Conservation (phyloP, 306 rosid genomes). For the Oemleria cerasiformis region DNA sequence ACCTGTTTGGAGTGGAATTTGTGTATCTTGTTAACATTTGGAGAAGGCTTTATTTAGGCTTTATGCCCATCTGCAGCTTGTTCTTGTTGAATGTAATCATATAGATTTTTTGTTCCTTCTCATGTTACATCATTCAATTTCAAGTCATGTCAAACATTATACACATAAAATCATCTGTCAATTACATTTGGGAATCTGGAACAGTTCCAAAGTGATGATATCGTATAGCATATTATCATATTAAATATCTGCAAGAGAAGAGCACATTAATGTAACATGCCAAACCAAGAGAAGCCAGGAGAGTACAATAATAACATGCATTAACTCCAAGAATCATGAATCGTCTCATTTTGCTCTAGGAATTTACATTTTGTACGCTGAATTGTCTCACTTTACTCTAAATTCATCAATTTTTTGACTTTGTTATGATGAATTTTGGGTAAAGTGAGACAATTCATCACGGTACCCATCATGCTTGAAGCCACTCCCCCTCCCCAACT, state of each 20-base stretch:
- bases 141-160: not conserved
- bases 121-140: not conserved
- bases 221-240: not conserved
- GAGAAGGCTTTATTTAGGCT: slow-evolving; percentile 2
- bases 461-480: too few relatives aligned
- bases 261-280: too few relatives aligned
- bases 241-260: not conserved
- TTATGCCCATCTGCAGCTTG: not conserved
- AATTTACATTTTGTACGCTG: too few relatives aligned
- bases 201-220: slow-evolving; percentile 7
- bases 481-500: too few relatives aligned
- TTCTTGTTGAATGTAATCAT: slow-evolving; percentile 10
- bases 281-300: too few relatives aligned
- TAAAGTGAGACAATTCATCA: too few relatives aligned
- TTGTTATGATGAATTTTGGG: too few relatives aligned
- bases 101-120: not conserved
- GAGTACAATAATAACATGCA: too few relatives aligned
- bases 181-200: not conserved
- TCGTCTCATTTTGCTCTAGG: too few relatives aligned
- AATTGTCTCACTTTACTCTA: too few relatives aligned
- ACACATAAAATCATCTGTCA: not conserved
- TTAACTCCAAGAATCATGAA: too few relatives aligned
- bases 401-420: too few relatives aligned
- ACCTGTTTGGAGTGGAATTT: not conserved
- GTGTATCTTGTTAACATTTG: not conserved